A percentile compares a stretch with the other conserved stretches of the same genome.
phyloP scores from a whole-genome alignment of 2,329 filamentous ascomycete species.

The Diaporthe batatas region DNA sequence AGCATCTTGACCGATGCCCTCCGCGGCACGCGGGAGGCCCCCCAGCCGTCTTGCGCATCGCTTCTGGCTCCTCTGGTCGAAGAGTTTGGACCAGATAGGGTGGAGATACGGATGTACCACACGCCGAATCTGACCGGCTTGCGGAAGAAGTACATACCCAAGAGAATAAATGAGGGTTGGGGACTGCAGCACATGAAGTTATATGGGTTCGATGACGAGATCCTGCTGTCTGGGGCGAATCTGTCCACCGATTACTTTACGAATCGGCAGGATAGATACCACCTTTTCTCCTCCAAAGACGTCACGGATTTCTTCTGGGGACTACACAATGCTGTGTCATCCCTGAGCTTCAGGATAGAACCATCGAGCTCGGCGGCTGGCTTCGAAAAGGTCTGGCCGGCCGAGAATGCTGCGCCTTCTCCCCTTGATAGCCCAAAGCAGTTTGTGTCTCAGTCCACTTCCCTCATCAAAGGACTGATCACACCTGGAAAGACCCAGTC shows the following conservation, averaged over 20 bases:
- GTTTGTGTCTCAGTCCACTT: conserved; percentile 79
- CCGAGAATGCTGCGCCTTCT: conserved; percentile 78
- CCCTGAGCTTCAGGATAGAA: conserved; percentile 83
- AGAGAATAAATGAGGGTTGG: conserved; percentile 97
- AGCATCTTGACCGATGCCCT: conserved; percentile 93
- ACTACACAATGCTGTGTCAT: conserved; percentile 82
- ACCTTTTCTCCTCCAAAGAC: conserved; percentile 84
- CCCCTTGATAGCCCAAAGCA: conserved; percentile 77
- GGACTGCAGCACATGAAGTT: conserved; percentile 99
- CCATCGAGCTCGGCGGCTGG: conserved; percentile 70
- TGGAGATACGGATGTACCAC: conserved; percentile 97
- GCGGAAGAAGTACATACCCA: conserved; percentile 86
- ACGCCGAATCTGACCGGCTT: conserved; percentile 94
- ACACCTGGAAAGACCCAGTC: conserved; percentile 58
- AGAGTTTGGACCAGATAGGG: conserved; percentile 86
- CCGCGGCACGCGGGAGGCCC: conserved; percentile 90
- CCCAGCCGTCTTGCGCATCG: conserved; percentile 87
- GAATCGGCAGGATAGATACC: conserved; percentile 94
- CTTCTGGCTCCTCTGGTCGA: conserved; percentile 85
- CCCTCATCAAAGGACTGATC: conserved; percentile 76
- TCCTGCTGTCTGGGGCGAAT: conserved; percentile 95
- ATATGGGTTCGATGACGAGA: conserved; percentile 94
- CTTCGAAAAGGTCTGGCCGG: conserved; percentile 79
- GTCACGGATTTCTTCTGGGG: conserved; percentile 86
- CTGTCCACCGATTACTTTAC: conserved; percentile 95